A percentile compares a stretch with the other conserved stretches of the same genome.
These are phyloP conservation scores for sweet orange (Citrus sinensis) DNA, from an alignment of 345 rosid genomes.

Conservation along the genomic window DNA sequence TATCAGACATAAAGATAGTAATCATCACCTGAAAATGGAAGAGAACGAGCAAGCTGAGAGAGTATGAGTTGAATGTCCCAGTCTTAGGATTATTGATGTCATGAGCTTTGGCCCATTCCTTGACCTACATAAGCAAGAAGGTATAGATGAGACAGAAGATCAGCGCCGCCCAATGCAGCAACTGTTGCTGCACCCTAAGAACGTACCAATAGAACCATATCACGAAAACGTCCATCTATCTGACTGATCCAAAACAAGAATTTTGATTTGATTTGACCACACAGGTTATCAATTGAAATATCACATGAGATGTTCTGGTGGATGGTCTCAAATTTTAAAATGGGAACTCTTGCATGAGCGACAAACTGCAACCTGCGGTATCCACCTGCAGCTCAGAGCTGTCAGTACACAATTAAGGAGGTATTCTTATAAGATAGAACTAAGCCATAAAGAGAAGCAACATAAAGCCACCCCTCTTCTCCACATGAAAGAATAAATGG, in stretches of 20 bases:
- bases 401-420: background rate
- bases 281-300: constrained; percentile 74
- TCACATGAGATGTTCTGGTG: constrained; percentile 67
- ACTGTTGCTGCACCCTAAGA: constrained; percentile 6
- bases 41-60: constrained; percentile 77
- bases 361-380: constrained; percentile 53
- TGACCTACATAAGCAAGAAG: constrained; percentile 52
- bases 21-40: constrained; percentile 85
- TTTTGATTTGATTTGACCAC: constrained; percentile 72
- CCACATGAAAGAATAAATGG: background rate
- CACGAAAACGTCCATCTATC: constrained; percentile 81
- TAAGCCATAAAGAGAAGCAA: constrained; percentile 1
- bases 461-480: background rate
- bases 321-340: constrained; percentile 58
- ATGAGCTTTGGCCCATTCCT: constrained; percentile 96
- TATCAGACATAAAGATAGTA: background rate
- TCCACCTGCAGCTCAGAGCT: constrained; percentile 40
- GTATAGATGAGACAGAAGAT: background rate
- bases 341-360: constrained; percentile 73
- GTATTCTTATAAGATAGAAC: background rate
- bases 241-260: constrained; percentile 73
- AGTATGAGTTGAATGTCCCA: constrained; percentile 77
- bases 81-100: constrained; percentile 63
- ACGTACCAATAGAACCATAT: constrained; percentile 73
- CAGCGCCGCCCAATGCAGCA: background rate